Evolutionary conservation across 192 early-diverging fungal species (phyloP).

Genomic region (Coemansia reversa): DNA sequence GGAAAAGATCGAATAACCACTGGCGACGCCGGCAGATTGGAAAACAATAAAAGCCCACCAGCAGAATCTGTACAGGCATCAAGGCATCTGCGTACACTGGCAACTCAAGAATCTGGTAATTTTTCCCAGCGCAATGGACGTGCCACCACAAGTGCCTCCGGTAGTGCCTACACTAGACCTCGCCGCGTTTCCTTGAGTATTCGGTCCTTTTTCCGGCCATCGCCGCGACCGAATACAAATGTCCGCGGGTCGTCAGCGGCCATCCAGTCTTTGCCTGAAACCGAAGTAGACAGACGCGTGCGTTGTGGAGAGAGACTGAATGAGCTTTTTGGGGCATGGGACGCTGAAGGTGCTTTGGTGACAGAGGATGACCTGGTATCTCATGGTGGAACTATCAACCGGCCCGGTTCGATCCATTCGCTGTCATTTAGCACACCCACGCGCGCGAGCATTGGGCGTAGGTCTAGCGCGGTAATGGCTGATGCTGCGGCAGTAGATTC

Average conservation of each 20-base stretch:
- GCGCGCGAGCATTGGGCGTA: conserved; percentile 24
- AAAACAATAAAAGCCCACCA: neutral
- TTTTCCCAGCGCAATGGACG: conserved; percentile 11
- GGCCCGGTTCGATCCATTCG: conserved; percentile 32
- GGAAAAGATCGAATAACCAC: neutral
- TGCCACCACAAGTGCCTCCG: conserved; percentile 12
- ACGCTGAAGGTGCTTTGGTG: conserved; percentile 4
- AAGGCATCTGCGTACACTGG: neutral
- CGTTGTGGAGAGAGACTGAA: conserved; percentile 35
- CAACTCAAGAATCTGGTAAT: conserved; percentile 1
- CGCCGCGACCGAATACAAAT: conserved; percentile 10
- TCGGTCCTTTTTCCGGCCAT: conserved; percentile 34
- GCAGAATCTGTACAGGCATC: neutral
- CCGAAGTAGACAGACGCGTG: conserved; percentile 33
- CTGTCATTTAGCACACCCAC: conserved; percentile 42
- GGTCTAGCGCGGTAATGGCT: neutral
- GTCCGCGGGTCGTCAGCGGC: neutral
- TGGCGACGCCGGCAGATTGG: neutral
- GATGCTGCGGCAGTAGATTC: neutral
- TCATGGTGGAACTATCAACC: conserved; percentile 6
- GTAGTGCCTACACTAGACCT: conserved; percentile 9
- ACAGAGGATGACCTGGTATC: neutral
- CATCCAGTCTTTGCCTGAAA: conserved; percentile 10
- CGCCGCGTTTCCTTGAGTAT: conserved; percentile 28
- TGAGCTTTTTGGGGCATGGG: conserved; percentile 48